phyloP scores from a whole-genome alignment of 768 basidiomycete genomes.

The Suillus occidentalis region DNA sequence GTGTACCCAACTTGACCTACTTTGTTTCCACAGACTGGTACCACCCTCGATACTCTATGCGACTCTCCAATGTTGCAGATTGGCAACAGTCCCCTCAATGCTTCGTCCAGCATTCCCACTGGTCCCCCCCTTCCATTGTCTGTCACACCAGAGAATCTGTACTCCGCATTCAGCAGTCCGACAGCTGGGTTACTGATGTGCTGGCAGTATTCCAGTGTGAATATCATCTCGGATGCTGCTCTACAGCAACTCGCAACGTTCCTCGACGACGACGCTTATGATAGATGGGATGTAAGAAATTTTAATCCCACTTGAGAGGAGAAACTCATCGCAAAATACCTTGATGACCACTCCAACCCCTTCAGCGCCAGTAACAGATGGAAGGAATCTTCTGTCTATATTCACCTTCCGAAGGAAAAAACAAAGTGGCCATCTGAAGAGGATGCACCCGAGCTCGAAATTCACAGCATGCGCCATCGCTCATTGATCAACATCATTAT shows the following conservation, averaged over 20 bases:
- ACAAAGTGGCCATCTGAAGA: not conserved
- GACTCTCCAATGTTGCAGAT: not conserved
- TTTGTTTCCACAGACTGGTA: not conserved
- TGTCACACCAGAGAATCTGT: not conserved
- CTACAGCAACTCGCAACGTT: constrained; percentile 12
- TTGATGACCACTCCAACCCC: constrained; percentile 1
- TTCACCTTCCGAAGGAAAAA: constrained; percentile 10
- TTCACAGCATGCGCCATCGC: constrained; percentile 4
- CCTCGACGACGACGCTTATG: constrained; percentile 12
- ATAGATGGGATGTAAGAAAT: constrained; percentile 16
- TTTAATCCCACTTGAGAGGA: constrained; percentile 15
- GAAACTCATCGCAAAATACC: constrained; percentile 1
- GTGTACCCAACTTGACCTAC: constrained; percentile 9
- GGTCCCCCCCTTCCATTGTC: not conserved
- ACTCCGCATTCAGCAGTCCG: constrained; percentile 20
- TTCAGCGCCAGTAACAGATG: constrained; percentile 9
- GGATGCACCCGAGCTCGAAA: not conserved
- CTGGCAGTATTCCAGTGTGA: constrained; percentile 32
- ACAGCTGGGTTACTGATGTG: constrained; percentile 29
- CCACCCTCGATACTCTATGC: not conserved
- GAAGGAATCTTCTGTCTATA: constrained; percentile 6
- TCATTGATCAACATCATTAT: constrained; percentile 5
- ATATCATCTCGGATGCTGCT: constrained; percentile 28
- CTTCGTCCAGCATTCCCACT: not conserved
- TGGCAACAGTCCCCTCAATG: not conserved